Evolutionary conservation across 306 rosid genomes (phyloP).

Genomic region (Crotalaria pallida): DNA sequence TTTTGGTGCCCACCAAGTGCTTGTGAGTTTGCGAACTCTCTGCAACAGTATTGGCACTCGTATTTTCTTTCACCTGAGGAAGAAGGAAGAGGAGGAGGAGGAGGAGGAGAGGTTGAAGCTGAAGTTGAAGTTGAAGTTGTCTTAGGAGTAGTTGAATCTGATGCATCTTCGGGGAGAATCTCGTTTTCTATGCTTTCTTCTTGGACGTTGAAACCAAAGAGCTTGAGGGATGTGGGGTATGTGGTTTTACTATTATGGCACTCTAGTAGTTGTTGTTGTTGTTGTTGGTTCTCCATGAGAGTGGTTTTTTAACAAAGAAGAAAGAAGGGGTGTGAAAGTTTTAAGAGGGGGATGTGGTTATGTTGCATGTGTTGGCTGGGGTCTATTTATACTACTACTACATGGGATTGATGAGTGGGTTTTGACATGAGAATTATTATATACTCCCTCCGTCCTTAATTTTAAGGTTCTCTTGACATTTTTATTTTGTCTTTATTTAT

Average conservation of each 20-base stretch:
- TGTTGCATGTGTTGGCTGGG: constrained; percentile 56
- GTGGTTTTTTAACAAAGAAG: neutral
- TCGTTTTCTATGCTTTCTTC: constrained; percentile 37
- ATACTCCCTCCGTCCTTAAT: no score
- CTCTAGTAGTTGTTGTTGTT: no score
- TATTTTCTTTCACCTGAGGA: constrained; percentile 74
- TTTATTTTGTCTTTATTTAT: no score
- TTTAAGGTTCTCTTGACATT: no score
- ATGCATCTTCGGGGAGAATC: constrained; percentile 29
- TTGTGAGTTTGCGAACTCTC: constrained; percentile 95
- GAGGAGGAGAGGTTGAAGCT: constrained; percentile 22
- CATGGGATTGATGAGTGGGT: constrained; percentile 14
- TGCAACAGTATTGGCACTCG: constrained; percentile 93
- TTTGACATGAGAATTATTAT: constrained; percentile 9
- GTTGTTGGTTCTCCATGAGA: constrained; percentile 32
- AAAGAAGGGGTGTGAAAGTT: constrained; percentile 16
- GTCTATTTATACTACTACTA: constrained; percentile 74
- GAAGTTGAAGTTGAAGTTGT: constrained; percentile 33
- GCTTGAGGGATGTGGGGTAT: constrained; percentile 52
- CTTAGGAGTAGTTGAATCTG: constrained; percentile 41
- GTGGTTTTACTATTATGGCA: constrained; percentile 41
- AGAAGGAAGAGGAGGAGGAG: constrained; percentile 48
- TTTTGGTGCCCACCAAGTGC: constrained; percentile 98
- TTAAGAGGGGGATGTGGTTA: constrained; percentile 24
- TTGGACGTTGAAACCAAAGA: constrained; percentile 75